phyloP scores from a whole-genome alignment of 2,329 filamentous ascomycete species.

The Botrytis fabae region DNA sequence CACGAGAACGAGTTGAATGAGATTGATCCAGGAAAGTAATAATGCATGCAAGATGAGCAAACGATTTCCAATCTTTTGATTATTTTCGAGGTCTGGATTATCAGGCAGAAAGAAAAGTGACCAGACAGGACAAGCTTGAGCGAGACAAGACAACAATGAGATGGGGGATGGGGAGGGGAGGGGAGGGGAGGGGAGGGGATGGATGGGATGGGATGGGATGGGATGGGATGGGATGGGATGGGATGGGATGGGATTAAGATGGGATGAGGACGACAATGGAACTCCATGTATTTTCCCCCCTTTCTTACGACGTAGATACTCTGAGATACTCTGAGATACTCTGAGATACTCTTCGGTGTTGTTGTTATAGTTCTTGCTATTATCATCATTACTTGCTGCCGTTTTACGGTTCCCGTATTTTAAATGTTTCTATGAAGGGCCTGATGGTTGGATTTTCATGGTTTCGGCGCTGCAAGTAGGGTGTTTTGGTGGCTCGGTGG shows the following conservation, averaged over 20 bases:
- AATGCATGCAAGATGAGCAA: slow-evolving; percentile 9
- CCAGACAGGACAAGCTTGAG: background rate
- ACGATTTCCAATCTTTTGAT: slow-evolving; percentile 10
- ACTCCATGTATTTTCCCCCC: background rate
- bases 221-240: too few species aligned
- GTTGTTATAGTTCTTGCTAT: background rate
- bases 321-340: background rate
- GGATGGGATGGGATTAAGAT: background rate
- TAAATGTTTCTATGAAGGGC: background rate
- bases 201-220: too few species aligned
- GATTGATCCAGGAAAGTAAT: slow-evolving; percentile 3
- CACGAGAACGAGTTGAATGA: slow-evolving; percentile 6
- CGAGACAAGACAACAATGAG: background rate
- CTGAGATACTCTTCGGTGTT: background rate
- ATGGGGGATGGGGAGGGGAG: background rate
- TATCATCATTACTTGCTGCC: background rate
- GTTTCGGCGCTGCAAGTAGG: slow-evolving; percentile 5
- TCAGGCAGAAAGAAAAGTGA: background rate
- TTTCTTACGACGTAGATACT: background rate
- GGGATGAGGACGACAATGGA: background rate
- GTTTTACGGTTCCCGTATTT: background rate
- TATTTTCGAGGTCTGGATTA: background rate
- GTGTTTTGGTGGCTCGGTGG: background rate
- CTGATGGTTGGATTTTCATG: background rate
- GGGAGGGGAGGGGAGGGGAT: too few species aligned